Percentiles rank a stretch among this genome's conserved stretches.
These are phyloP conservation scores for Poa pratensis DNA, from an alignment of 176 grass and related monocot genomes.

Conservation along the genomic window DNA sequence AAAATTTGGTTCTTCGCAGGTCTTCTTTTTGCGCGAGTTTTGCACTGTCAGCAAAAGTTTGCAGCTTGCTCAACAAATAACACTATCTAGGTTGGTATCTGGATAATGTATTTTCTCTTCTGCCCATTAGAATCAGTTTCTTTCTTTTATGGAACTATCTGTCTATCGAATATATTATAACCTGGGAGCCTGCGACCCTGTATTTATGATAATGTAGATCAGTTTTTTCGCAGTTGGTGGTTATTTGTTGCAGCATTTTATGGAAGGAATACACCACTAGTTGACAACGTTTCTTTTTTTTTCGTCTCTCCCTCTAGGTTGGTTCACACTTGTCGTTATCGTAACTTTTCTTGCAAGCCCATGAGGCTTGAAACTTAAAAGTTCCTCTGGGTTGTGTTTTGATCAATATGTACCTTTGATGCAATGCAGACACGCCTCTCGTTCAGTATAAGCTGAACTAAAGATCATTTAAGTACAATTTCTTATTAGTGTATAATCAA, in stretches of 20 bases:
- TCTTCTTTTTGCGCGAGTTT: constrained; percentile 83
- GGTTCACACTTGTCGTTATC: constrained; percentile 27
- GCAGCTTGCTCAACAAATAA: constrained; percentile 54
- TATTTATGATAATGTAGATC: constrained; percentile 2
- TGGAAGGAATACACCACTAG: constrained; percentile 3
- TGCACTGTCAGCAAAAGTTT: constrained; percentile 80
- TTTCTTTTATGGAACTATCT: constrained; percentile 10
- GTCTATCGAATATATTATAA: constrained; percentile 14
- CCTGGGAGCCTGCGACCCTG: background rate
- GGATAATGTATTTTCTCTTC: constrained; percentile 28
- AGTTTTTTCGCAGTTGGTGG: constrained; percentile 12
- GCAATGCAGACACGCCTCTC: constrained; percentile 8
- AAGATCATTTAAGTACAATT: constrained; percentile 21
- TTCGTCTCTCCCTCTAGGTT: background rate
- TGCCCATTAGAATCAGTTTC: background rate
- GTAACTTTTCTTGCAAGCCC: constrained; percentile 13
- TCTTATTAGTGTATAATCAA: constrained; percentile 23
- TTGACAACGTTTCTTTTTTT: background rate
- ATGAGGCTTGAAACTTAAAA: constrained; percentile 3
- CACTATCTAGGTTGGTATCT: constrained; percentile 66
- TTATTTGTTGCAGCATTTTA: constrained; percentile 10
- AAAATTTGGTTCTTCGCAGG: constrained; percentile 52
- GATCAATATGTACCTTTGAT: constrained; percentile 22
- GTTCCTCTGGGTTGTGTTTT: constrained; percentile 36
- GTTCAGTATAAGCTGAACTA: background rate